Evolutionary conservation across 495 filamentous ascomycete genomes (phyloP), one percentile per base, ranked within the genome.

Genomic region (Stereocaulon alpinum): DNA sequence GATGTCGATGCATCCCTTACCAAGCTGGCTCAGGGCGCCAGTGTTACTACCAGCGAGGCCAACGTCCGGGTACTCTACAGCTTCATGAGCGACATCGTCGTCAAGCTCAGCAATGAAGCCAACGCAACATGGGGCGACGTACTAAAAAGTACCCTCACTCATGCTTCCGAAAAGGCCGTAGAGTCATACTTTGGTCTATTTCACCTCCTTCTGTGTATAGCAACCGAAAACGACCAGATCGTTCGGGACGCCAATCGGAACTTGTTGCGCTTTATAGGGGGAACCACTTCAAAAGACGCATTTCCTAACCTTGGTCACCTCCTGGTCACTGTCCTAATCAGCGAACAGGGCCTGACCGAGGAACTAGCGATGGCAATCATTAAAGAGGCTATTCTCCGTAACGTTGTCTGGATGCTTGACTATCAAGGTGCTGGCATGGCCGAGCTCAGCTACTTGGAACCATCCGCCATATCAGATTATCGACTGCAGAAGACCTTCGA

Each of bases 161-260:
- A 77, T 40, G 76, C 76, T 0, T 76, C 74, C 0, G 77, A 79
- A 58, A 79, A 78, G 64, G 77, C 77, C 3, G 76, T 80, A 9
- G 74, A 79, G 56, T 73, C 74, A 0, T 79, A 80, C 67, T 79
- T 80, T 61, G 74, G 76, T 47, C 73, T 79, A 30, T 79, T 77
- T 64, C 78, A 80, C 63, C 64, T 81, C 0, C 68, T 81, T 4
- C 67, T 81, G 20, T 79, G 75, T 62, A 48, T 68, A 10, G 63
- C 69, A 14, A 62, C 55, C 10, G 65, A 65, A 14, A 32, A 66
- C 3, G 56, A 51, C 1, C n/a, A 42, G 3, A 64, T 71, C 52
- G 40, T 65, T 20, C 29, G 34, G 10, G 45, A 43, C 11, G 66
- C 64, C 10, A 67, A 71, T 63, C 44, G 57, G 4, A 64, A 66